These are phyloP conservation scores for Cyclocybe cylindracea DNA, from an alignment of 768 basidiomycete genomes.

Conservation along the genomic window DNA sequence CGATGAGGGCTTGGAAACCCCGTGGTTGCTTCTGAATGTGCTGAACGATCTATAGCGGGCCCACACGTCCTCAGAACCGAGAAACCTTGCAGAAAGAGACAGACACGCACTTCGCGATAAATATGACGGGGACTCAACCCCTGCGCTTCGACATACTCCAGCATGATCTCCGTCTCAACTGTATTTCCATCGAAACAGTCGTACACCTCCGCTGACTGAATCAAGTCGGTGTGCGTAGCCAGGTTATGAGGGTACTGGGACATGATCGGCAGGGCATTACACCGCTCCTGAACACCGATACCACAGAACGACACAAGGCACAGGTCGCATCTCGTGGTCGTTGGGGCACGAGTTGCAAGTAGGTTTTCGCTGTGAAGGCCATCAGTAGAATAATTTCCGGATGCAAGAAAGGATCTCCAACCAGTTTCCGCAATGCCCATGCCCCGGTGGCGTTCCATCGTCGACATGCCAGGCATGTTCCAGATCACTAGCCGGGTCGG, in stretches of 20 bases:
- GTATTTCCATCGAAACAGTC: constrained; percentile 79
- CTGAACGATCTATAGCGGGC: constrained; percentile 52
- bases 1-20: constrained; percentile 66
- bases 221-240: constrained; percentile 69
- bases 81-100: neutral
- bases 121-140: constrained; percentile 68
- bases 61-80: neutral
- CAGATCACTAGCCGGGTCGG: constrained; percentile 66
- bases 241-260: constrained; percentile 72
- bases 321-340: constrained; percentile 82
- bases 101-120: constrained; percentile 65
- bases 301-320: constrained; percentile 85
- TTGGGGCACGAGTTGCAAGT: constrained; percentile 69
- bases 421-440: constrained; percentile 84
- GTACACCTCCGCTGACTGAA: constrained; percentile 75
- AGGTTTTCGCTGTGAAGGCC: constrained; percentile 61
- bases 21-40: constrained; percentile 61
- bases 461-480: constrained; percentile 79
- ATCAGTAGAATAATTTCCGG: neutral
- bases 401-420: constrained; percentile 27
- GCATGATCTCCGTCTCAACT: constrained; percentile 81
- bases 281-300: constrained; percentile 73
- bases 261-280: constrained; percentile 56
- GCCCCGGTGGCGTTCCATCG: constrained; percentile 78
- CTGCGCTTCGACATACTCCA: constrained; percentile 74